A percentile compares a stretch with the other conserved stretches of the same genome.
Conservation (phyloP, 805 yeast species). For the Candida fluviatilis region DNA sequence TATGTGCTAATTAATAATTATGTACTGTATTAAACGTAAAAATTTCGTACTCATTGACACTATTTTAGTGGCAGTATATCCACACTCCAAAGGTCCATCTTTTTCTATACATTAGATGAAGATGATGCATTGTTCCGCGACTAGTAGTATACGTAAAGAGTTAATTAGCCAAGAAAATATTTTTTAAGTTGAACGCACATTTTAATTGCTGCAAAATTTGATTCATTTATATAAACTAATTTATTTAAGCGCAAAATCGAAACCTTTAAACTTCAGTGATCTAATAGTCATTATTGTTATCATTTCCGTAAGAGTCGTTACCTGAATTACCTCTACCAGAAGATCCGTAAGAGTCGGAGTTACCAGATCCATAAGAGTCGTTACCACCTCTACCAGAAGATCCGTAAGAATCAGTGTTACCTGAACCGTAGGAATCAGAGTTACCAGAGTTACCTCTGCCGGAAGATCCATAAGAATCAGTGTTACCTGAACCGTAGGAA, state of each 20-base stretch:
- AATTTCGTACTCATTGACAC: no score
- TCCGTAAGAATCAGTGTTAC: slow-evolving; percentile 17
- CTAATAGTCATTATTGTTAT: slow-evolving; percentile 7
- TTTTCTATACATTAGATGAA: no score
- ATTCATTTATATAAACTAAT: no score
- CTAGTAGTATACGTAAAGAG: no score
- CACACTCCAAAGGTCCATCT: no score
- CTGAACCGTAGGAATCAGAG: slow-evolving; percentile 13
- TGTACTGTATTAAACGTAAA: background rate
- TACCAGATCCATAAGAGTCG: slow-evolving; percentile 11
- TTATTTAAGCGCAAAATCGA: no score
- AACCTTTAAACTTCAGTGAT: no score
- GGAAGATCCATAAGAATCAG: slow-evolving; percentile 25
- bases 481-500: slow-evolving; percentile 12
- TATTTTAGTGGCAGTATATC: no score
- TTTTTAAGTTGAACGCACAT: no score
- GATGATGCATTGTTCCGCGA: no score
- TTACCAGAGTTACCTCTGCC: slow-evolving; percentile 10
- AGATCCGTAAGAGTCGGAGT: slow-evolving; percentile 11
- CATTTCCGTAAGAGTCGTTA: slow-evolving; percentile 9
- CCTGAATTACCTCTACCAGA: slow-evolving; percentile 12
- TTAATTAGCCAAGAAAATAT: no score
- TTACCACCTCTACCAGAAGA: slow-evolving; percentile 11
- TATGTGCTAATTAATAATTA: background rate
- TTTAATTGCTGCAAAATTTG: no score